Evolutionary conservation across 1,284 basidiomycete species (phyloP), one percentile per base, ranked within the genome.

Genomic region (Stereum hirsutum): DNA sequence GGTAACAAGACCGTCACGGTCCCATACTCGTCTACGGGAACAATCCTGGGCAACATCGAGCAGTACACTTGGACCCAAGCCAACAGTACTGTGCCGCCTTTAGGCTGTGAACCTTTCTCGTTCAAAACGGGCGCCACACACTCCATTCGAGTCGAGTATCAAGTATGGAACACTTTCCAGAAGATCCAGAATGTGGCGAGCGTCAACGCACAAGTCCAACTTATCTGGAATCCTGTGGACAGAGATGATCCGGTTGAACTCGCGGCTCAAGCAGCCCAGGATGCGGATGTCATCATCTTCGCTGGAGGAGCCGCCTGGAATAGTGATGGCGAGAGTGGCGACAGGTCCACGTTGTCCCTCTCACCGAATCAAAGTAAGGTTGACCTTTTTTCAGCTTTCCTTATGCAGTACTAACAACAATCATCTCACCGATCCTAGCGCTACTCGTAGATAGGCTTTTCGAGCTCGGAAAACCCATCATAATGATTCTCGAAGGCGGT

Each of bases 281-380:
- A 45, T 14, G 54, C 58, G 2, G 58, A 59, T 35, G 40, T 60
- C 8, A 50, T 60, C 19, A 41, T 60, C 5, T 51, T 60, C 6
- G 58, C 57, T 14, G 57, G 57, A 8, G 58, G 58, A 25, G 57
- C 56, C 6, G 55, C 52, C 37, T 58, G 57, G 57, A 58, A 58
- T 42, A 58, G 55, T 39, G 58, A 60, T 32, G 58, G 52, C 3
- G 58, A 60, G 41, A 56, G 51, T 33, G 55, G 49, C 4, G 58
- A 60, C 45, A 51, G 58, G 8, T 55, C 54, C 8, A 57, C 57
- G n/a, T 40, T 60, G 19, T 47, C 52, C 4, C 43, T 60, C 23
- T 56, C 57, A 6, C 49, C 43, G n/a, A 57, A 58, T 44, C 58
- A 60, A 44, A 60, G 58, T 58, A 30, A 39, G 23, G 7, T 54